Evolutionary conservation across 306 rosid species (phyloP).

Genomic region (Mimosa bimucronata): DNA sequence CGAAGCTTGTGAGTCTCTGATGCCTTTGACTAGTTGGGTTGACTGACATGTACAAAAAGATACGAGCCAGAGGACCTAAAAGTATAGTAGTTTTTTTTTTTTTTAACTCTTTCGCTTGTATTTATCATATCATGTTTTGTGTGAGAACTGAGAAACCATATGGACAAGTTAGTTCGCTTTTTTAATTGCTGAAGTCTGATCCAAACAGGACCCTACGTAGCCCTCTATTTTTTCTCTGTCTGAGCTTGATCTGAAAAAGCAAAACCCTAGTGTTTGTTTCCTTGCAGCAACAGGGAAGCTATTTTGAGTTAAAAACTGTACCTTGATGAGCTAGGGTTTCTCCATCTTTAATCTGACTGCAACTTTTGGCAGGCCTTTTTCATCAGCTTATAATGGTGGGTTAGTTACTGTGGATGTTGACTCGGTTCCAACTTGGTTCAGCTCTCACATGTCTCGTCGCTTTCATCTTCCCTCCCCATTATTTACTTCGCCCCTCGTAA

Average conservation of each 20-base stretch:
- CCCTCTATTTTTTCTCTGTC: constrained; percentile 21
- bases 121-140: neutral
- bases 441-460: constrained; percentile 39
- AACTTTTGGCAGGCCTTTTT: constrained; percentile 53
- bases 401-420: constrained; percentile 65
- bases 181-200: constrained; percentile 39
- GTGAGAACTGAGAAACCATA: constrained; percentile 24
- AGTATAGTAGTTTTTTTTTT: constrained; percentile 16
- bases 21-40: constrained; percentile 26
- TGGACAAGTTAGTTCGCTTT: constrained; percentile 39
- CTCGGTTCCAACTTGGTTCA: constrained; percentile 46
- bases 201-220: constrained; percentile 22
- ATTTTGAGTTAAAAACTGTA: constrained; percentile 1
- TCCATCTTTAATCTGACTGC: constrained; percentile 43
- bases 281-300: constrained; percentile 35
- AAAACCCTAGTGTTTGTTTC: constrained; percentile 43
- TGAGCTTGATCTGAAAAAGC: constrained; percentile 33
- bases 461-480: constrained; percentile 38
- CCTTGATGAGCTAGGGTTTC: constrained; percentile 50
- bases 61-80: constrained; percentile 9
- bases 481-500: constrained; percentile 24
- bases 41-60: constrained; percentile 38
- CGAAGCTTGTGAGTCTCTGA: constrained; percentile 18
- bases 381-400: constrained; percentile 40
- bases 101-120: constrained; percentile 10